Conservation (phyloP, 108 stramenopile genomes). For the Stephanodiscus triporus region DNA sequence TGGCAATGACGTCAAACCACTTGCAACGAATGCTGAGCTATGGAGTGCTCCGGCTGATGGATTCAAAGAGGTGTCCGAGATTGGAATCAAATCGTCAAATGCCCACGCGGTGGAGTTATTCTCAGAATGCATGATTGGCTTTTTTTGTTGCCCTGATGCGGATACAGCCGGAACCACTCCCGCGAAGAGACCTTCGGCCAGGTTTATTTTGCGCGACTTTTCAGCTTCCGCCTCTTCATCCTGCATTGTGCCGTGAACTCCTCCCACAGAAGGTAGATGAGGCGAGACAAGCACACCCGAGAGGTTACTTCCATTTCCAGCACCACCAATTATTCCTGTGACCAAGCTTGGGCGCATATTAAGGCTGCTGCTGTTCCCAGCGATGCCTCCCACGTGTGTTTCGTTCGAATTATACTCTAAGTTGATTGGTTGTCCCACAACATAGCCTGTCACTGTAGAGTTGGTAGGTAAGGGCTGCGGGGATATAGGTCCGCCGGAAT, state of each 20-base stretch:
- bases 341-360: constrained; percentile 38
- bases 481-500: background rate
- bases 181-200: constrained; percentile 45
- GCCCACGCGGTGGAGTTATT: background rate
- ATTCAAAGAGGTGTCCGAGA: constrained; percentile 8
- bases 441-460: background rate
- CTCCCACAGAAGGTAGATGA: constrained; percentile 3
- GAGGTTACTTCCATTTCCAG: constrained; percentile 2
- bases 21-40: constrained; percentile 3
- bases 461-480: constrained; percentile 3
- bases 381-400: background rate
- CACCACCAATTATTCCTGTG: constrained; percentile 20
- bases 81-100: constrained; percentile 10
- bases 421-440: background rate
- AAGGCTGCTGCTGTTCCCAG: background rate
- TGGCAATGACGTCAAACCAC: background rate
- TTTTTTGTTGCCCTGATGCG: background rate
- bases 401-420: background rate
- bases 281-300: constrained; percentile 5
- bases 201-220: constrained; percentile 33
- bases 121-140: background rate
- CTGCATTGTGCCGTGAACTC: background rate
- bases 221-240: constrained; percentile 40
- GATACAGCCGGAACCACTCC: constrained; percentile 25
- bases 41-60: background rate